Evolutionary conservation across 139 green algal species (phyloP).

Genomic region (Pseudopediastrum boryanum): DNA sequence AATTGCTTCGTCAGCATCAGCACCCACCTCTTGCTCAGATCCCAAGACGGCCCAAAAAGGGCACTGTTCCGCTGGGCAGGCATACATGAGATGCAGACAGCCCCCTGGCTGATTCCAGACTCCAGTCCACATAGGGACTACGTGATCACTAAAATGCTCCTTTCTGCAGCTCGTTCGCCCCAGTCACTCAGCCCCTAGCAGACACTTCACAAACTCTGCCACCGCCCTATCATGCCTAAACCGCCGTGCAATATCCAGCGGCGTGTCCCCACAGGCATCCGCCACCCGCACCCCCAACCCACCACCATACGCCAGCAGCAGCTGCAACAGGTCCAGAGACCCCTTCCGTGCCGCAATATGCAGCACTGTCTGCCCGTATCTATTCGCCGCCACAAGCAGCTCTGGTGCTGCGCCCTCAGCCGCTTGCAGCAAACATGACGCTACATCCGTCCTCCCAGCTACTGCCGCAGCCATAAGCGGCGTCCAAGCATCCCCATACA

Average conservation of each 20-base stretch:
- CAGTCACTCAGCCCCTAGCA: no score
- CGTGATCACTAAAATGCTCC: no score
- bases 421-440: constrained; percentile 57
- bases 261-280: constrained; percentile 23
- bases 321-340: constrained; percentile 51
- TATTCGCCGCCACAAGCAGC: constrained; percentile 61
- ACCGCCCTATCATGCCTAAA: constrained; percentile 16
- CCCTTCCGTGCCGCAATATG: constrained; percentile 84
- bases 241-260: constrained; percentile 17
- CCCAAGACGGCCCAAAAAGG: no score
- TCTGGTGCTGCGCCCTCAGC: constrained; percentile 35
- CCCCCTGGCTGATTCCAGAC: no score
- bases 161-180: no score
- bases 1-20: no score
- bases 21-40: no score
- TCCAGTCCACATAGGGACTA: no score
- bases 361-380: constrained; percentile 73
- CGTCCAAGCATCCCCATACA: constrained; percentile 88
- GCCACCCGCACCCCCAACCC: neutral
- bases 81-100: no score
- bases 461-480: constrained; percentile 89
- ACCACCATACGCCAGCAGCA: constrained; percentile 53
- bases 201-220: constrained; percentile 24
- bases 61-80: no score
- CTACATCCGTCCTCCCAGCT: constrained; percentile 53